A percentile compares a stretch with the other conserved stretches of the same genome.
Conservation (phyloP, 176 grass and related monocot genomes). For the Microstegium vimineum region DNA sequence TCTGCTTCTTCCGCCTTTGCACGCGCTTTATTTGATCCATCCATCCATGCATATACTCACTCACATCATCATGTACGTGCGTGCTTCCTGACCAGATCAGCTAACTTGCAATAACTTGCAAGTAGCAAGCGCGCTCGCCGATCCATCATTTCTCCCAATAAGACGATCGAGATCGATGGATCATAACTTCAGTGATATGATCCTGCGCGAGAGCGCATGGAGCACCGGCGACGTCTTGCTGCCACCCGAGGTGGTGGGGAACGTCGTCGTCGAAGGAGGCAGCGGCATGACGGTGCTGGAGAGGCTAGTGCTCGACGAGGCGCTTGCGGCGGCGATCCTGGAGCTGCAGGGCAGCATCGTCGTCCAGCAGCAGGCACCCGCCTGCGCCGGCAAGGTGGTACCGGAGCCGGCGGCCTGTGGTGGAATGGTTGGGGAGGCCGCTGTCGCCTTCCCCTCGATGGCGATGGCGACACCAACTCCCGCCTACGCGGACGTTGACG, state of each 20-base stretch:
- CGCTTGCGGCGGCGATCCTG: conserved; percentile 53
- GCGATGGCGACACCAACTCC: not conserved
- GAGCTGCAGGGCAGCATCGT: conserved; percentile 40
- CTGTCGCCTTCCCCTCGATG: conserved; percentile 24
- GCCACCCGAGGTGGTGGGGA: not conserved
- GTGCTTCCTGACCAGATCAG: not conserved
- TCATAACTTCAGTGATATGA: conserved; percentile 48
- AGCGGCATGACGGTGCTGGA: conserved; percentile 43
- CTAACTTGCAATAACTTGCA: not conserved
- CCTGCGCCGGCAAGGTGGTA: conserved; percentile 1
- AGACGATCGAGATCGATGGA: no score
- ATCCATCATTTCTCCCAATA: not conserved
- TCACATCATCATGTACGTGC: no score
- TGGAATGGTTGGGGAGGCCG: not conserved
- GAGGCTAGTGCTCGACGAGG: conserved; percentile 52
- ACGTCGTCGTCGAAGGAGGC: not conserved
- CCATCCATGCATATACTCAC: not conserved
- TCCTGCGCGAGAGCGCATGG: conserved; percentile 40
- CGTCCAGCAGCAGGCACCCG: not conserved
- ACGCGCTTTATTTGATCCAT: no score
- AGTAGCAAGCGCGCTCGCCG: no score
- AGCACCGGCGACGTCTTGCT: not conserved
- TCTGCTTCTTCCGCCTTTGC: no score
- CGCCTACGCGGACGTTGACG: conserved; percentile 39
- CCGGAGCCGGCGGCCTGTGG: not conserved